Evolutionary conservation across 129 eudicot genomes (phyloP).

Genomic region (Flaveria sonorensis): DNA sequence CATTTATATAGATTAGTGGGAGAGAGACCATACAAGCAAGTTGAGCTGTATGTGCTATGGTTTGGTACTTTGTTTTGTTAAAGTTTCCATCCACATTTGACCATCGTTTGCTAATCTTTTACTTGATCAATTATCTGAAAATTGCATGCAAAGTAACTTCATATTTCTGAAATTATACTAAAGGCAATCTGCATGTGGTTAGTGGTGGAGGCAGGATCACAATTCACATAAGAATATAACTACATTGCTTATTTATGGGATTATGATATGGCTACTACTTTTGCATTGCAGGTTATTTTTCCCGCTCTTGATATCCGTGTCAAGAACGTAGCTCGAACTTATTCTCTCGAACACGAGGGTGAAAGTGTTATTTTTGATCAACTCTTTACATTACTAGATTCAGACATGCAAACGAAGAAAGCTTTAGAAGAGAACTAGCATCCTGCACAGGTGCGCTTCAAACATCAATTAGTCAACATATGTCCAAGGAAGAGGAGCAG

Average conservation of each 20-base stretch:
- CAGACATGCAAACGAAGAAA: constrained; percentile 69
- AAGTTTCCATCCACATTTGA: background rate
- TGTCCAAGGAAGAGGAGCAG: constrained; percentile 99
- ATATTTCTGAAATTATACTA: background rate
- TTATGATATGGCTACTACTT: constrained; percentile 20
- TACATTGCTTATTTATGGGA: background rate
- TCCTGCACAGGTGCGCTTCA: constrained; percentile 95
- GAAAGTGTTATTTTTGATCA: constrained; percentile 95
- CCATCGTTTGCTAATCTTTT: background rate
- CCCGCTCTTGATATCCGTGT: constrained; percentile 98
- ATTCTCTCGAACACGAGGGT: constrained; percentile 98
- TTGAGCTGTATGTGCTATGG: background rate
- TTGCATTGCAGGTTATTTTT: constrained; percentile 71
- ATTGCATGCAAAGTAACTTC: background rate
- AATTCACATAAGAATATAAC: background rate
- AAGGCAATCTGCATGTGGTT: background rate
- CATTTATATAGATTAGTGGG: background rate
- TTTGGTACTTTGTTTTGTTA: background rate
- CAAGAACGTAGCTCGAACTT: constrained; percentile 95
- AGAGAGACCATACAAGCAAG: background rate
- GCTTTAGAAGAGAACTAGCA: constrained; percentile 87
- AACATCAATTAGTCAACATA: constrained; percentile 96
- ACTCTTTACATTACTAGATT: constrained; percentile 68
- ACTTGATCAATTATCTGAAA: background rate
- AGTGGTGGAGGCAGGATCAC: background rate